Percentiles rank a stretch among this genome's conserved stretches.
Evolutionary conservation across 805 yeast genomes (phyloP).

Genomic region (Myxozyma mucilagina): DNA sequence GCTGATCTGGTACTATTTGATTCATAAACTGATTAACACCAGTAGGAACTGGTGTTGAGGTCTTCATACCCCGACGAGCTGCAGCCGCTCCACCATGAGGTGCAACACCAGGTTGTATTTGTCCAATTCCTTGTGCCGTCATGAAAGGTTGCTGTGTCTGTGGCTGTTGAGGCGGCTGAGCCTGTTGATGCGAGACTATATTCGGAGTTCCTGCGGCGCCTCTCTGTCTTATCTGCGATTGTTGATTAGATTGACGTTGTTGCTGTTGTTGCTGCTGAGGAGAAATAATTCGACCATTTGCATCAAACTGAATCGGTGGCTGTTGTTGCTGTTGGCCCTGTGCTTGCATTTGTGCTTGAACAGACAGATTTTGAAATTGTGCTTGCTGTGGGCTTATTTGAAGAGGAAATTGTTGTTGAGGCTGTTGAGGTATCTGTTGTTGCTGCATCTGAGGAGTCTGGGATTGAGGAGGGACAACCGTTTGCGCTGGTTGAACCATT

Average conservation of each 20-base stretch:
- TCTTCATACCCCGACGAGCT: conserved; percentile 12
- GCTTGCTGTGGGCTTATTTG: not conserved
- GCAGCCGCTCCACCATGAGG: conserved; percentile 6
- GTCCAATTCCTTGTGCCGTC: conserved; percentile 2
- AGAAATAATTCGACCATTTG: conserved; percentile 1
- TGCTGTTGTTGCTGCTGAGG: conserved; percentile 6
- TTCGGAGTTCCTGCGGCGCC: not conserved
- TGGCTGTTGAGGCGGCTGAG: conserved; percentile 9
- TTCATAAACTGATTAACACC: conserved; percentile 6
- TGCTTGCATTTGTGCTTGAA: not conserved
- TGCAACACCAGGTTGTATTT: not conserved
- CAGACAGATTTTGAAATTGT: not conserved
- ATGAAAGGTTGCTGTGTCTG: conserved; percentile 10
- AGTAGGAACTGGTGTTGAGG: not conserved
- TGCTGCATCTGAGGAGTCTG: conserved; percentile 1
- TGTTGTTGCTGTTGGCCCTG: conserved; percentile 1
- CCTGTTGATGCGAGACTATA: conserved; percentile 1
- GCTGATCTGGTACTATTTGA: conserved; percentile 12
- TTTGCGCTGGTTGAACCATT: conserved; percentile 1
- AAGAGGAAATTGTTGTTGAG: not conserved
- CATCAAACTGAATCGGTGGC: conserved; percentile 7
- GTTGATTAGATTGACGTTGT: not conserved
- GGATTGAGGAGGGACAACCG: too few relatives aligned
- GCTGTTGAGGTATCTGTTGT: conserved; percentile 10
- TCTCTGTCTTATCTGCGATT: not conserved